Evolutionary conservation across 2,329 filamentous ascomycete genomes (phyloP), one percentile per base, ranked within the genome.

Genomic region (Sporothrix inflata): DNA sequence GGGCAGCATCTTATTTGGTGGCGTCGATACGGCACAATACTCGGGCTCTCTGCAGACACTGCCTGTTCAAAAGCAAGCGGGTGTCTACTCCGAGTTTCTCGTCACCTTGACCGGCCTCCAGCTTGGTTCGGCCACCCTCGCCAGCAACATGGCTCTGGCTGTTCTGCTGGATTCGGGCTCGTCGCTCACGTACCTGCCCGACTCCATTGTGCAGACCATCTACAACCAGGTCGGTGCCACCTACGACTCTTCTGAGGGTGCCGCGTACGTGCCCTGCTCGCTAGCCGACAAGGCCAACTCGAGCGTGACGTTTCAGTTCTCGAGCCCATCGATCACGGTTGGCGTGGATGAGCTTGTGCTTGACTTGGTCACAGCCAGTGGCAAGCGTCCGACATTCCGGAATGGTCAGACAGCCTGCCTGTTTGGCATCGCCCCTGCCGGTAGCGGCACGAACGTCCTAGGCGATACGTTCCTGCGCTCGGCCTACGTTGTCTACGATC

Each of bases 381-480:
- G 87, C 67, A 77, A 79, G 38, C 83, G 82, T n/a, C 81, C 86
- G 6, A 83, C 79, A 0, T 89, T 90, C 77, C 78, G 80, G 27
- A 83, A 90, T 75, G 88, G 87, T 72, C 81, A 81, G 11, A 76
- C 82, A 0, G 87, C 89, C 9, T 94, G 91, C 75, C 83, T 90
- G 47, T 92, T 93, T 76, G 91, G 91, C 71, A 86, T 94, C 74
- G 84, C 87, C 2, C 88, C 90, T 1, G 85, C 89, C 1, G 85
- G 84, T 2, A 75, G 79, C 1, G 83, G 85, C 40, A 86, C 86
- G n/a, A 85, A 86, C 57, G 87, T 93, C 1, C 82, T 94, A 38
- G 92, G 92, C 19, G 92, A 94, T 78, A 92, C 91, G 0, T 94
- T 94, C 79, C 83, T 94, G 71, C 85, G 92, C 65, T 91, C 89